These are phyloP conservation scores for Beverwykella pulmonaria DNA, from an alignment of 495 filamentous ascomycete genomes.

Conservation along the genomic window DNA sequence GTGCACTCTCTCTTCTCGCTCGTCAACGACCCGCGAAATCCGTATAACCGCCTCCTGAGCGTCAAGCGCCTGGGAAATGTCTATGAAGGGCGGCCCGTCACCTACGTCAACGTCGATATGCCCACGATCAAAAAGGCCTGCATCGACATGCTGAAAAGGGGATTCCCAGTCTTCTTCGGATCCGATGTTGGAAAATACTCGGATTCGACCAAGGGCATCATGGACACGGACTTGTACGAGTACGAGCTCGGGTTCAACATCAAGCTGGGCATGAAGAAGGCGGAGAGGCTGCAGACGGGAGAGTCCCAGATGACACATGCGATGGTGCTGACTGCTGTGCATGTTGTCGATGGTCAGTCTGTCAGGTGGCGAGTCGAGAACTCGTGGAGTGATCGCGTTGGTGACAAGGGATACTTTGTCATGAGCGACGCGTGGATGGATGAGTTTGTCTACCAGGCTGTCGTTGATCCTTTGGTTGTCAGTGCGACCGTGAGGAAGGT, in stretches of 20 bases:
- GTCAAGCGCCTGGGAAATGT: slow-evolving; percentile 80
- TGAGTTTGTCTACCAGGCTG: slow-evolving; percentile 83
- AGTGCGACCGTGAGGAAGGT: slow-evolving; percentile 67
- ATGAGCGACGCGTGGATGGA: slow-evolving; percentile 89
- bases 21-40: slow-evolving; percentile 80
- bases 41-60: slow-evolving; percentile 68
- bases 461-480: slow-evolving; percentile 75
- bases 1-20: slow-evolving; percentile 71
- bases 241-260: slow-evolving; percentile 80
- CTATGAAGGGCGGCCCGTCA: slow-evolving; percentile 67
- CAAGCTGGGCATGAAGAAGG: slow-evolving; percentile 70
- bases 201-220: slow-evolving; percentile 65
- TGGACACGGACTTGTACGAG: slow-evolving; percentile 73
- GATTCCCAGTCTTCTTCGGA: slow-evolving; percentile 84
- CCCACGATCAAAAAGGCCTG: slow-evolving; percentile 67
- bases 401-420: slow-evolving; percentile 79
- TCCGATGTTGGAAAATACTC: slow-evolving; percentile 83
- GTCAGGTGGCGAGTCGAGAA: slow-evolving; percentile 87
- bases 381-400: slow-evolving; percentile 68
- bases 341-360: slow-evolving; percentile 64
- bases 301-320: slow-evolving; percentile 86
- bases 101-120: slow-evolving; percentile 83
- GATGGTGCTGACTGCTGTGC: slow-evolving; percentile 86
- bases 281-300: slow-evolving; percentile 66
- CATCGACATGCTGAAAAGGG: slow-evolving; percentile 73